Base-by-base conservation (phyloP, 148 eudicot species). In the Arbutus unedo region DNA sequence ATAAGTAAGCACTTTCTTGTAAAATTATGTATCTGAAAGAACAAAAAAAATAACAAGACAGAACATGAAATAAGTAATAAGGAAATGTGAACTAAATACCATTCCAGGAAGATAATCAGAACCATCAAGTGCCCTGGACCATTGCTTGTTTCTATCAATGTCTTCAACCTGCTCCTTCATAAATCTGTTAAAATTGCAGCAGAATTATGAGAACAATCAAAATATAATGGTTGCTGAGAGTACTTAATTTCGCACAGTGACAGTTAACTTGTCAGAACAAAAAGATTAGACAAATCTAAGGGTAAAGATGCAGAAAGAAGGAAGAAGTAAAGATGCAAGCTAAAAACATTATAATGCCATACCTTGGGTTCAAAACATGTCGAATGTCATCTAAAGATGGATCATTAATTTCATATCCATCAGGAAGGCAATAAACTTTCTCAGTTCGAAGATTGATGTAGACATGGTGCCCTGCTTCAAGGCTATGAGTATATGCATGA, bases 111-210 rank as follows among this genome's bases (percentile, higher is more conserved):
- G 96, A 86, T 96, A 96, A 84, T 96, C 95, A 47, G 98, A 94
- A 18, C 97, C 99, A 93, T 96, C 98, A 90, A 96, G 98, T 80
- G 99, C 99, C 86, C 98, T 91, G 48, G 99, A 89, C 99, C 98
- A 94, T 55, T 91, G 93, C 85, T 88, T 91, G 85, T 89, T 93
- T 84, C 78, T 89, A 82, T 96, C 98, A 88, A 94, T 80, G 81
- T 88, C 91, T 49, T 84, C 87, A 86, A 96, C 97, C 84, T 96
- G 97, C 21, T 87, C 90, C 83, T 75, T 86, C 31, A 80, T 75
- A 83, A 96, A 91, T 90, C 99, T 93, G 82, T 53, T 74, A 50
- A 55, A 66, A 73, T 43, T 8, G 67, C 62, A 70, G 21, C 19
- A 81, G 47, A 85, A 79, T 31, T 23, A 19, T n/a, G 72, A 79